These are phyloP conservation scores for Beauveria australis DNA, from an alignment of 2,329 filamentous ascomycete genomes.

Conservation along the genomic window DNA sequence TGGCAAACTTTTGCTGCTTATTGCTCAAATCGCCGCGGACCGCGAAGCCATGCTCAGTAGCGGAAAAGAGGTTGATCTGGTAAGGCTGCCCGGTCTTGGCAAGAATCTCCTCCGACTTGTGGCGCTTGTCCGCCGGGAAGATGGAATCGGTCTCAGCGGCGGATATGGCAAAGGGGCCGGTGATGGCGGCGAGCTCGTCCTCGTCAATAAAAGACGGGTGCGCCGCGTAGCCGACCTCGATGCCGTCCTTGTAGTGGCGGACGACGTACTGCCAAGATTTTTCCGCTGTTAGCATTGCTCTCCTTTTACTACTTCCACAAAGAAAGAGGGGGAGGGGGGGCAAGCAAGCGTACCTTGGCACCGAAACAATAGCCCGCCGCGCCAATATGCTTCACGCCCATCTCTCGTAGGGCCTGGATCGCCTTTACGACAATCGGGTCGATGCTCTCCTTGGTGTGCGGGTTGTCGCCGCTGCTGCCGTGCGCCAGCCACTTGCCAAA, in stretches of 20 bases:
- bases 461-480: constrained; percentile 41
- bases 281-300: not conserved
- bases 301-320: not conserved
- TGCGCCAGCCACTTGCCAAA: constrained; percentile 26
- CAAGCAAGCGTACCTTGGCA: constrained; percentile 39
- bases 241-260: constrained; percentile 51
- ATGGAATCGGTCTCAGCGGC: constrained; percentile 55
- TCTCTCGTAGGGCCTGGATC: constrained; percentile 47
- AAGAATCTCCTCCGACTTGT: constrained; percentile 52
- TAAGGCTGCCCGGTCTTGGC: constrained; percentile 45
- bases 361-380: constrained; percentile 60
- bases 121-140: constrained; percentile 48
- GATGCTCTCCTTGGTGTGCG: constrained; percentile 24
- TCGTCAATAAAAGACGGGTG: constrained; percentile 55
- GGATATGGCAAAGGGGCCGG: constrained; percentile 50
- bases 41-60: constrained; percentile 65
- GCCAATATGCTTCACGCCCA: constrained; percentile 45
- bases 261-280: constrained; percentile 48
- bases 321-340: not conserved
- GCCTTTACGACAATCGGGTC: constrained; percentile 26
- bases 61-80: constrained; percentile 62
- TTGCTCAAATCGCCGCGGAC: constrained; percentile 54
- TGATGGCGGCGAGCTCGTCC: constrained; percentile 50
- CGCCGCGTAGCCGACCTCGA: constrained; percentile 53
- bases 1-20: constrained; percentile 53